These are phyloP conservation scores for Ogataea haglerorum DNA, from an alignment of 805 yeast genomes.

Conservation along the genomic window DNA sequence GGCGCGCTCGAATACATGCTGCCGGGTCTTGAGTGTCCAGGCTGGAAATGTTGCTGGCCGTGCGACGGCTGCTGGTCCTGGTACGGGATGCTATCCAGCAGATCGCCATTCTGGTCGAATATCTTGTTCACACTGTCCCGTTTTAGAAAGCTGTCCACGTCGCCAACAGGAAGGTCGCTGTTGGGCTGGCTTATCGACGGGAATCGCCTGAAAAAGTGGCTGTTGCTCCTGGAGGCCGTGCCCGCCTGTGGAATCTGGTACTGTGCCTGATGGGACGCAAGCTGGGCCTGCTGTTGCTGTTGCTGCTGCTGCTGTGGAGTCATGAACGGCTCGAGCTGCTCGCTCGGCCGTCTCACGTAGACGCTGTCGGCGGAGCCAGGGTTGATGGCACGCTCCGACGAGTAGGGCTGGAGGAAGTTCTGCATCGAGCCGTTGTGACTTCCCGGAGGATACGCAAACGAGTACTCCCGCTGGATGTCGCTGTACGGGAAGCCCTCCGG, in stretches of 20 bases:
- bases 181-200: slow-evolving; percentile 31
- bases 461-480: slow-evolving; percentile 28
- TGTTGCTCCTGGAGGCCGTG: slow-evolving; percentile 27
- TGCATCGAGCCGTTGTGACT: slow-evolving; percentile 19
- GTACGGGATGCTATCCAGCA: slow-evolving; percentile 27
- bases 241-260: slow-evolving; percentile 17
- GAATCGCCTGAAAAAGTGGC: slow-evolving; percentile 29
- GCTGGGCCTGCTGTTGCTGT: slow-evolving; percentile 14
- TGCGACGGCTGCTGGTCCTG: slow-evolving; percentile 21
- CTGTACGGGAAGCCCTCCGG: slow-evolving; percentile 24
- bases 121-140: slow-evolving; percentile 32
- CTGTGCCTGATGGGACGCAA: slow-evolving; percentile 10
- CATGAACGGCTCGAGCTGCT: slow-evolving; percentile 47
- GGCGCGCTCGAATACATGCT: slow-evolving; percentile 23
- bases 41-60: slow-evolving; percentile 9
- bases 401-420: slow-evolving; percentile 25
- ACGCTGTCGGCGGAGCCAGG: slow-evolving; percentile 24
- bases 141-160: slow-evolving; percentile 35
- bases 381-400: slow-evolving; percentile 25
- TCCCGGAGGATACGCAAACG: slow-evolving; percentile 25
- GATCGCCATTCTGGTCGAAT: slow-evolving; percentile 27
- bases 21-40: slow-evolving; percentile 18
- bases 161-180: slow-evolving; percentile 27
- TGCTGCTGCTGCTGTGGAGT: slow-evolving; percentile 24
- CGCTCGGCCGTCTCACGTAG: slow-evolving; percentile 42